phyloP scores from a whole-genome alignment of 2,329 filamentous ascomycete species.

The Blastomyces parvus region DNA sequence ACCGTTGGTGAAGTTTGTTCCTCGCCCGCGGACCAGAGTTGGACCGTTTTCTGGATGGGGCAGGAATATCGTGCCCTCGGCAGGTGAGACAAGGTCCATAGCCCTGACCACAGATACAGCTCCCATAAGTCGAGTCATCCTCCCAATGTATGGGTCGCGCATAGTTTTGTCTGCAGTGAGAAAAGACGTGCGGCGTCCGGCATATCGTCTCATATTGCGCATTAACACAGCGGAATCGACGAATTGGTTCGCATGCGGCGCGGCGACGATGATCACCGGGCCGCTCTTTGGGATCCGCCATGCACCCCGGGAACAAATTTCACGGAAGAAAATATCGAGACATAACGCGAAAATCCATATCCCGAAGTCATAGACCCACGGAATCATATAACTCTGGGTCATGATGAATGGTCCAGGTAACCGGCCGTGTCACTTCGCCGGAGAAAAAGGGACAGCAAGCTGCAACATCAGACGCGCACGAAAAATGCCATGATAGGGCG shows the following conservation, averaged over 20 bases:
- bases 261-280: conserved; percentile 77
- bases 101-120: conserved; percentile 74
- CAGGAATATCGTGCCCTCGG: conserved; percentile 63
- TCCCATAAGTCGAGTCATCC: conserved; percentile 65
- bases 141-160: conserved; percentile 68
- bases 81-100: conserved; percentile 67
- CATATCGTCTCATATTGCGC: conserved; percentile 67
- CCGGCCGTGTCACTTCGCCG: background rate
- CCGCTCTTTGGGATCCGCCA: conserved; percentile 75
- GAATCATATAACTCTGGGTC: conserved; percentile 17
- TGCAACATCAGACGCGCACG: background rate
- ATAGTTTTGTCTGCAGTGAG: conserved; percentile 83
- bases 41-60: conserved; percentile 69
- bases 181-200: conserved; percentile 67
- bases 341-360: conserved; percentile 42
- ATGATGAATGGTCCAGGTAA: background rate
- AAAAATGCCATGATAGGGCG: background rate
- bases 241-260: conserved; percentile 84
- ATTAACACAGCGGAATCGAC: conserved; percentile 79
- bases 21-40: conserved; percentile 60
- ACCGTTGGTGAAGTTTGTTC: conserved; percentile 60
- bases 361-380: conserved; percentile 27
- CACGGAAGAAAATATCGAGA: conserved; percentile 81
- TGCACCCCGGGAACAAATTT: conserved; percentile 73
- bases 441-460: background rate